A percentile compares a stretch with the other conserved stretches of the same genome.
Evolutionary conservation across 2,329 filamentous ascomycete genomes (phyloP).

Genomic region (Cladosporium austrohemisphaericum): DNA sequence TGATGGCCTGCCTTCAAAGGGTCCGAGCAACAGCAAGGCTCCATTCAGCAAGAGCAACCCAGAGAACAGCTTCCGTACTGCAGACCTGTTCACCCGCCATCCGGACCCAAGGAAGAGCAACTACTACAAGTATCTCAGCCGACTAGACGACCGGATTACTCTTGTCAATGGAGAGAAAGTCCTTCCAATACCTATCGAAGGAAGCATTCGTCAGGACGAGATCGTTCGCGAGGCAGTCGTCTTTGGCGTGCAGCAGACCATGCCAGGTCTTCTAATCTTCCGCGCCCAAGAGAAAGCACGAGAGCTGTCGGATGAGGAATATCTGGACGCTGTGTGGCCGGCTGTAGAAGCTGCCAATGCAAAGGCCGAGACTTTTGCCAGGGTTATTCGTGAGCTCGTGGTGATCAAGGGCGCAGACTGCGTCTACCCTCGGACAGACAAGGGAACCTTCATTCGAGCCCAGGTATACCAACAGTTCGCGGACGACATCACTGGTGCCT

Average conservation of each 20-base stretch:
- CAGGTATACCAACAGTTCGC: constrained; percentile 50
- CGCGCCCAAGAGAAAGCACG: constrained; percentile 43
- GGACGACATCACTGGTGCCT: constrained; percentile 46
- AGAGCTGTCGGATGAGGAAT: constrained; percentile 42
- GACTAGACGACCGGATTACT: constrained; percentile 47
- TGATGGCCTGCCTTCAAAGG: constrained; percentile 33
- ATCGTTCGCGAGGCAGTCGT: constrained; percentile 55
- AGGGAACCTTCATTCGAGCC: constrained; percentile 54
- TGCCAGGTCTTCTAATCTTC: constrained; percentile 54
- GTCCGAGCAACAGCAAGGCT: constrained; percentile 40
- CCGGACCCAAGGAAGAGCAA: constrained; percentile 42
- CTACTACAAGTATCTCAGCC: constrained; percentile 47
- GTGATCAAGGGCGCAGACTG: constrained; percentile 45
- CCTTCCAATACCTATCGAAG: constrained; percentile 50
- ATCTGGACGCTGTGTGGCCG: constrained; percentile 49
- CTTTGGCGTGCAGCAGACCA: constrained; percentile 52
- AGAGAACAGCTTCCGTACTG: constrained; percentile 49
- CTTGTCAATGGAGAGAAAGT: constrained; percentile 51
- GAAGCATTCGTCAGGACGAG: constrained; percentile 50
- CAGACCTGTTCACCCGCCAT: constrained; percentile 43
- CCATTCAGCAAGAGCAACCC: constrained; percentile 35
- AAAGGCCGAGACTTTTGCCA: constrained; percentile 50
- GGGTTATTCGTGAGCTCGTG: constrained; percentile 53
- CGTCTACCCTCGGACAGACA: constrained; percentile 52
- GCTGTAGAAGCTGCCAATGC: constrained; percentile 51